Evolutionary conservation across 2,329 filamentous ascomycete genomes (phyloP).

Genomic region (Capronia coronata): DNA sequence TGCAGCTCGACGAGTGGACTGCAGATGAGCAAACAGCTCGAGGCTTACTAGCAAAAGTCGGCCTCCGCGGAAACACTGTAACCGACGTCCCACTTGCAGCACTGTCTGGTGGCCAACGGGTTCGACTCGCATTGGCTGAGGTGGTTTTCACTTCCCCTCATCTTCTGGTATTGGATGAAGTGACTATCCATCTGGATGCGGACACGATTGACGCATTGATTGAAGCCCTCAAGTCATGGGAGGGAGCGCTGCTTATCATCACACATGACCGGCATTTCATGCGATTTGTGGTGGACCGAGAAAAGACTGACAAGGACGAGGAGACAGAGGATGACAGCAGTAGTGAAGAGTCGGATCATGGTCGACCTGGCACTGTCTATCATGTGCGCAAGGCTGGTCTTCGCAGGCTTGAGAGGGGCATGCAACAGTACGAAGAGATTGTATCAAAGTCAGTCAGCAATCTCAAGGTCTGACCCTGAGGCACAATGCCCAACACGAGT

Average conservation of each 20-base stretch:
- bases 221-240: slow-evolving; percentile 59
- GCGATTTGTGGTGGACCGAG: slow-evolving; percentile 63
- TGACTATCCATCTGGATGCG: slow-evolving; percentile 79
- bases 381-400: slow-evolving; percentile 52
- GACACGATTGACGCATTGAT: slow-evolving; percentile 69
- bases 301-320: slow-evolving; percentile 39
- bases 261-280: slow-evolving; percentile 81
- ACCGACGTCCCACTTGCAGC: slow-evolving; percentile 67
- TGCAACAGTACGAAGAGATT: slow-evolving; percentile 58
- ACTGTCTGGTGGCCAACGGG: slow-evolving; percentile 73
- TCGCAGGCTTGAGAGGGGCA: slow-evolving; percentile 52
- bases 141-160: slow-evolving; percentile 64
- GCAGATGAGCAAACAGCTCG: slow-evolving; percentile 63
- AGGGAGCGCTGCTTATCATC: slow-evolving; percentile 68
- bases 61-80: slow-evolving; percentile 62
- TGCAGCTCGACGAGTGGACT: slow-evolving; percentile 31
- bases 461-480: slow-evolving; percentile 33
- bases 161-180: slow-evolving; percentile 69
- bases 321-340: slow-evolving; percentile 37
- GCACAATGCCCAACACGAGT: too few species aligned
- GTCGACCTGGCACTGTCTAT: slow-evolving; percentile 49
- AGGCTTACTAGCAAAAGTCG: slow-evolving; percentile 60
- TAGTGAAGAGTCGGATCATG: slow-evolving; percentile 43
- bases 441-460: slow-evolving; percentile 55
- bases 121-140: slow-evolving; percentile 59